Conservation (phyloP, 257 asterid species). For the Plantago elongata region DNA sequence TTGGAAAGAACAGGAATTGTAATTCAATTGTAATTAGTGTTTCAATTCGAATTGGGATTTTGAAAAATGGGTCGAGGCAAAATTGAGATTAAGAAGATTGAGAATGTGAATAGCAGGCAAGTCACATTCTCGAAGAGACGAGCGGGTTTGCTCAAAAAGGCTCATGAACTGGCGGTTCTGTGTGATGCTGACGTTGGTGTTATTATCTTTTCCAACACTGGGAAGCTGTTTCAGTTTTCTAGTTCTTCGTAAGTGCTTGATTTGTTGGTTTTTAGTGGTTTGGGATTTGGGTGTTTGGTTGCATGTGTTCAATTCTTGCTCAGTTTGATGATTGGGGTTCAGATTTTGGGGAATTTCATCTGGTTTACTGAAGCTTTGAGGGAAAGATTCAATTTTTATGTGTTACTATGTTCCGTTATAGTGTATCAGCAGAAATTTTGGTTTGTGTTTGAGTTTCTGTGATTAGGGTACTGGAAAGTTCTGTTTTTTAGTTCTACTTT, state of each 20-base stretch:
- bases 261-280: constrained; percentile 14
- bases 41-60: not conserved
- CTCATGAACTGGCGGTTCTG: constrained; percentile 63
- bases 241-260: constrained; percentile 38
- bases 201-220: constrained; percentile 66
- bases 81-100: constrained; percentile 75
- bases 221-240: constrained; percentile 59
- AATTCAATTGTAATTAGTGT: not conserved
- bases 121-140: constrained; percentile 78
- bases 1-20: not conserved
- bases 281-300: constrained; percentile 12
- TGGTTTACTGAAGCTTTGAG: not conserved
- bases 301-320: constrained; percentile 23
- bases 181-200: constrained; percentile 83
- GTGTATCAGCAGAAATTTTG: not conserved
- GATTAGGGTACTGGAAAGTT: not conserved
- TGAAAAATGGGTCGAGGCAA: constrained; percentile 70
- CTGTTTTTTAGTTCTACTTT: not conserved
- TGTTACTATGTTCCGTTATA: not conserved
- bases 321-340: not conserved
- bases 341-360: not conserved
- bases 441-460: constrained; percentile 1
- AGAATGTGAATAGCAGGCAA: constrained; percentile 69
- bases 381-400: not conserved
- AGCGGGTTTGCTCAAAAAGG: constrained; percentile 68